phyloP scores from a whole-genome alignment of 169 alveolate genomes.

The Blepharisma undulans region DNA sequence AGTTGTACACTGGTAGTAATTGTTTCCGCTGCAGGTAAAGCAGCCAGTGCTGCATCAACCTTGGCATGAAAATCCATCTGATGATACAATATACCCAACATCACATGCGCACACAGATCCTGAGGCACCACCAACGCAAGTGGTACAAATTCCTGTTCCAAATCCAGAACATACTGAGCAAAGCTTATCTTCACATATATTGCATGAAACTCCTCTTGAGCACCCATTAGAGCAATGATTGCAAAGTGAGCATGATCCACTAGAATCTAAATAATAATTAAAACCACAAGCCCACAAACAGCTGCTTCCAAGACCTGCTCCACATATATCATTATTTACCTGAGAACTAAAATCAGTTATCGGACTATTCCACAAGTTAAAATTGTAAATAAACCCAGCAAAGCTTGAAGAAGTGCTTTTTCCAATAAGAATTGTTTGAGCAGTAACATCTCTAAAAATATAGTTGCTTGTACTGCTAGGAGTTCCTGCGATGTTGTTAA shows the following conservation, averaged over 20 bases:
- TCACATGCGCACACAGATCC: neutral
- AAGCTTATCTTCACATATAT: neutral
- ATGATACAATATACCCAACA: neutral
- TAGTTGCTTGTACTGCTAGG: neutral
- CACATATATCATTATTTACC: neutral
- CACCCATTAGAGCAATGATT: neutral
- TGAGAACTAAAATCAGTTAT: neutral
- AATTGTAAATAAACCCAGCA: neutral
- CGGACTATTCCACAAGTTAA: neutral
- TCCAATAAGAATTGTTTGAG: neutral
- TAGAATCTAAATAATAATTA: too few species aligned
- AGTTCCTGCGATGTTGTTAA: neutral
- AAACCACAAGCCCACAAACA: neutral
- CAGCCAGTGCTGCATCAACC: neutral
- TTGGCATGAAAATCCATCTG: neutral
- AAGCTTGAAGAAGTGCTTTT: neutral
- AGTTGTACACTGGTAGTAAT: neutral
- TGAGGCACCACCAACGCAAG: neutral
- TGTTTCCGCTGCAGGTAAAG: neutral
- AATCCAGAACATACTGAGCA: neutral
- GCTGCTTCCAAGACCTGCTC: neutral
- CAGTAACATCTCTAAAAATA: neutral
- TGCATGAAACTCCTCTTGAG: neutral
- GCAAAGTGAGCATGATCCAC: neutral
- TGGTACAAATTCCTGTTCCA: neutral